Percentiles rank a stretch among this genome's conserved stretches.
These are phyloP conservation scores for Boechera stricta DNA, from an alignment of 345 rosid genomes.

Conservation along the genomic window DNA sequence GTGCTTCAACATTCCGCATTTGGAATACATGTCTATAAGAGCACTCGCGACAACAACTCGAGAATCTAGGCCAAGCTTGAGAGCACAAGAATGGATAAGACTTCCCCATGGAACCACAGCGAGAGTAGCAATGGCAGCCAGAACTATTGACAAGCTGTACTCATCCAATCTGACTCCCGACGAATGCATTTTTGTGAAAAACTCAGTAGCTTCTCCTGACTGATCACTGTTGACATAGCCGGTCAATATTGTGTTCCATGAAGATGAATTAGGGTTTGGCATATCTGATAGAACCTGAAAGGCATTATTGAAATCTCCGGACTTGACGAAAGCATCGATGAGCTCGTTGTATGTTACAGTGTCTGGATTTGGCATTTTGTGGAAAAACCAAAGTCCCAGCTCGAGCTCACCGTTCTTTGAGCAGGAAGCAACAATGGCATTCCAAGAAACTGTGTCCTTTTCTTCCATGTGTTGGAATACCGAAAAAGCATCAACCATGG, in stretches of 20 bases:
- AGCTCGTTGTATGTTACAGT: conserved; percentile 76
- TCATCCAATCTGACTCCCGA: conserved; percentile 54
- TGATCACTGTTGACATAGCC: conserved; percentile 64
- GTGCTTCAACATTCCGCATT: conserved; percentile 63
- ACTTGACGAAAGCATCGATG: conserved; percentile 68
- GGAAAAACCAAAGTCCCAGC: conserved; percentile 57
- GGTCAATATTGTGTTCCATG: conserved; percentile 82
- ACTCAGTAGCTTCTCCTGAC: conserved; percentile 55
- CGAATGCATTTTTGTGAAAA: conserved; percentile 64
- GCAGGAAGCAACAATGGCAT: conserved; percentile 73
- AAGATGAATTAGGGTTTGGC: conserved; percentile 73
- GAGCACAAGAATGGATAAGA: conserved; percentile 60
- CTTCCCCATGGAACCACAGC: conserved; percentile 69
- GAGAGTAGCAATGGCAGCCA: conserved; percentile 66
- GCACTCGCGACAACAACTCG: conserved; percentile 72
- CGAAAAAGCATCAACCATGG: conserved; percentile 57
- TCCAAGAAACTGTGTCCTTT: conserved; percentile 80
- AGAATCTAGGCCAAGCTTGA: conserved; percentile 48
- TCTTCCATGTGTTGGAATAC: conserved; percentile 55
- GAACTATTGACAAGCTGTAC: conserved; percentile 66
- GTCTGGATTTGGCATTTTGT: conserved; percentile 66
- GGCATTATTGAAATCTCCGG: conserved; percentile 60
- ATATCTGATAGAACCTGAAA: conserved; percentile 49
- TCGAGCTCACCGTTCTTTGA: conserved; percentile 64
- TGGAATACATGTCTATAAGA: conserved; percentile 78